phyloP scores from a whole-genome alignment of 257 asterid genomes.

The Nicotiana tabacum region DNA sequence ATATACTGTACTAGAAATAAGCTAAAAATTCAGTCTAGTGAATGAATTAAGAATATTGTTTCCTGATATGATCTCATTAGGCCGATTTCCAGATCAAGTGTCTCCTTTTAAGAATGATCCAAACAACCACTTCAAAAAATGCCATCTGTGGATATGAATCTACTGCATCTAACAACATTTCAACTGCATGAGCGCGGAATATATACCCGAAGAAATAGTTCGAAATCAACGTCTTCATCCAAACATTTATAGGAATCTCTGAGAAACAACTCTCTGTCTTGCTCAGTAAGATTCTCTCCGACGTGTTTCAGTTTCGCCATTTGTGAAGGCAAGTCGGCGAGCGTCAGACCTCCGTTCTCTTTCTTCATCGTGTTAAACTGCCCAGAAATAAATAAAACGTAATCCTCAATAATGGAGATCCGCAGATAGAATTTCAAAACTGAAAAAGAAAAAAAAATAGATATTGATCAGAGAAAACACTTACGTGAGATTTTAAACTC shows the following conservation, averaged over 20 bases:
- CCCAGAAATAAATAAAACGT: slow-evolving; percentile 8
- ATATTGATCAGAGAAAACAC: neutral
- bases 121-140: neutral
- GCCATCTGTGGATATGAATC: neutral
- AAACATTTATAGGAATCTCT: slow-evolving; percentile 58
- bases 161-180: neutral
- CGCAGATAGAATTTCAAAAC: neutral
- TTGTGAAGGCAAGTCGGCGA: slow-evolving; percentile 71
- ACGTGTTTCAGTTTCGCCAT: slow-evolving; percentile 85
- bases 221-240: slow-evolving; percentile 80
- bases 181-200: neutral
- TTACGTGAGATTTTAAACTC: slow-evolving; percentile 19
- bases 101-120: neutral
- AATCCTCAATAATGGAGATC: neutral
- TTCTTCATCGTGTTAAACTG: slow-evolving; percentile 77
- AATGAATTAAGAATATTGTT: neutral
- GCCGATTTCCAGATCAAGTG: neutral
- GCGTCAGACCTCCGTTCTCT: slow-evolving; percentile 59
- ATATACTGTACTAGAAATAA: neutral
- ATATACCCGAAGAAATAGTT: slow-evolving; percentile 76
- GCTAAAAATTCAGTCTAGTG: neutral
- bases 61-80: neutral
- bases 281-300: slow-evolving; percentile 78
- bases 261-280: slow-evolving; percentile 67
- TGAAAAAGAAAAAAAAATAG: neutral